A percentile compares a stretch with the other conserved stretches of the same genome.
phyloP scores from a whole-genome alignment of 2,329 filamentous ascomycete genomes.

The Scopulariopsis brevicaulis region DNA sequence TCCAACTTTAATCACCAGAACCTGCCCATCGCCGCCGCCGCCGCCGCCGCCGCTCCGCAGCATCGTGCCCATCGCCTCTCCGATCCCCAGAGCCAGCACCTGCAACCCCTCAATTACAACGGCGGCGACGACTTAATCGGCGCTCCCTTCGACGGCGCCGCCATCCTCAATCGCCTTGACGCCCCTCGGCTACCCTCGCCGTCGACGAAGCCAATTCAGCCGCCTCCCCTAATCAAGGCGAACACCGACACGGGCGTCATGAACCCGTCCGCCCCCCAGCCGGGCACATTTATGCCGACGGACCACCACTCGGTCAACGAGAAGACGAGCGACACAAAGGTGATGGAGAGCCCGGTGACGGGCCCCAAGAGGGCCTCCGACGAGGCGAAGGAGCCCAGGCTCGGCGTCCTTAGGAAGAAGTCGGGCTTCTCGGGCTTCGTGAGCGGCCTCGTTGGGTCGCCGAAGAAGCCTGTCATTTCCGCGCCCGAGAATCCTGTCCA shows the following conservation, averaged over 20 bases:
- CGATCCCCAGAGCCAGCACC: slow-evolving; percentile 15
- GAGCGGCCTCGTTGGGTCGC: slow-evolving; percentile 72
- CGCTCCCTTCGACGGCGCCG: slow-evolving; percentile 52
- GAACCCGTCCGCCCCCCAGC: slow-evolving; percentile 50
- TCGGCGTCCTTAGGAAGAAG: slow-evolving; percentile 63
- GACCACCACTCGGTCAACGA: slow-evolving; percentile 43
- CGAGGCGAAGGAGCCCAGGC: slow-evolving; percentile 55
- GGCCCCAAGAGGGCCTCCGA: slow-evolving; percentile 69
- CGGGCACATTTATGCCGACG: slow-evolving; percentile 50
- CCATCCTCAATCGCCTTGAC: slow-evolving; percentile 50
- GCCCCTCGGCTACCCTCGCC: slow-evolving; percentile 24
- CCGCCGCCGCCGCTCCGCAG: slow-evolving; percentile 4
- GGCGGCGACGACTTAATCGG: slow-evolving; percentile 48
- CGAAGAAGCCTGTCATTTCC: slow-evolving; percentile 89
- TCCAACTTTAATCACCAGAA: neutral
- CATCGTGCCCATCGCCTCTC: slow-evolving; percentile 10
- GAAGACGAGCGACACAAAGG: slow-evolving; percentile 18
- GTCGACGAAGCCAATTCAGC: slow-evolving; percentile 13
- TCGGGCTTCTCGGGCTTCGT: slow-evolving; percentile 81
- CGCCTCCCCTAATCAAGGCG: slow-evolving; percentile 14
- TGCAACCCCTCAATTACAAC: slow-evolving; percentile 12
- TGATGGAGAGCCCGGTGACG: slow-evolving; percentile 33
- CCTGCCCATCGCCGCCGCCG: slow-evolving; percentile 7
- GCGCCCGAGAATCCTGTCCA: slow-evolving; percentile 95
- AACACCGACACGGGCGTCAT: slow-evolving; percentile 16